Evolutionary conservation across 371 early-diverging fungal genomes (phyloP), one percentile per base, ranked within the genome.

Genomic region (Rhizopus microsporus): DNA sequence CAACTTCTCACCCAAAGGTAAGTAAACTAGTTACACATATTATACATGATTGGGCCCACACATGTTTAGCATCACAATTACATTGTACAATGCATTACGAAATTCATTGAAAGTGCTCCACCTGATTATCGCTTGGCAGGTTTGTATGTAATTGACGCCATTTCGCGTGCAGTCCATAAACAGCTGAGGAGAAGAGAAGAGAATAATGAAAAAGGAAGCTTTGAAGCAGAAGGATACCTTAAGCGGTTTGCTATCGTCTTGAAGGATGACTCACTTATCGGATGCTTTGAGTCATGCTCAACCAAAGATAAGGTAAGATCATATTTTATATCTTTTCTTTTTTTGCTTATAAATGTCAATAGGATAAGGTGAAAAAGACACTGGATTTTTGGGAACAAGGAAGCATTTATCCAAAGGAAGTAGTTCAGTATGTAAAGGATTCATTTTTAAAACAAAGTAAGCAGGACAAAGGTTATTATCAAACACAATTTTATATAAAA

Each of bases 131-230:
- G 85, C 12, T 74, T 88, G 10, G 83, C 83, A 42, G 86, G 84
- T 51, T 68, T 88, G 57, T 88, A 88, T 71, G 84, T 86, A 17
- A 81, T 88, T 62, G 87, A 88, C 56, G 83, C 87, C 10, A 83
- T 88, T 43, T 79, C 80, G 5, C 72, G 84, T 10, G 78, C 78
- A 12, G 79, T 75, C 3, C 72, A 74, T 49, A 74, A 74, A 35
- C 67, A 58, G 49, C 48, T 71, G 45, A 61, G 74, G 30, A 75
- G 75, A 46, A 56, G 54, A 31, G 68, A 60, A 43, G 72, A 78
- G 12, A 53, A 49, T 15, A 65, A 60, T 12, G 59, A 56, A 38
- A 54, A 62, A 34, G 37, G 51, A 15, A 33, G 63, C 7, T 35
- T 49, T 29, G 73, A 69, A 7, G 33, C 60, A 29, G 73, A 77